These are phyloP conservation scores for Helianthus tuberosus DNA, from an alignment of 129 eudicot genomes.

Conservation along the genomic window DNA sequence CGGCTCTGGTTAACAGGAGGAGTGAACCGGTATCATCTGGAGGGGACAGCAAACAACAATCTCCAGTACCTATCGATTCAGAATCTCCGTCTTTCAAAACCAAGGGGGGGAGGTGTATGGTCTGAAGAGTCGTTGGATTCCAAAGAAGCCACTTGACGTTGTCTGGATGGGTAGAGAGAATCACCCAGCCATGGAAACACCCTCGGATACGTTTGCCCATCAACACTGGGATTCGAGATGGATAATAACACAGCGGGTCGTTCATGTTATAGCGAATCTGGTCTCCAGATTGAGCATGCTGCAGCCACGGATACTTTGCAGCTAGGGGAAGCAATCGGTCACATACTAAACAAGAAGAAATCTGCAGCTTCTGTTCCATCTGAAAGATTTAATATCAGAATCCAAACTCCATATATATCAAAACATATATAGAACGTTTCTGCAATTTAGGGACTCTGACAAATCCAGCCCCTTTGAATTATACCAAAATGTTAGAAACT, in stretches of 20 bases:
- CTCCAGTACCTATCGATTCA: no score
- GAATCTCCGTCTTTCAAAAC: no score
- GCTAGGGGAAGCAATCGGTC: not conserved
- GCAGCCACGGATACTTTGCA: not conserved
- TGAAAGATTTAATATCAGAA: not conserved
- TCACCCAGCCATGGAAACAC: no score
- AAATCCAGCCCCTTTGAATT: no score
- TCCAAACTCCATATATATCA: no score
- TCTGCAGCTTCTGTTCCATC: constrained; percentile 5
- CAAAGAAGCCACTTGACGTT: no score
- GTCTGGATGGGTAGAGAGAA: no score
- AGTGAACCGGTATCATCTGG: not conserved
- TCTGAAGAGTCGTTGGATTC: no score
- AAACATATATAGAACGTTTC: no score
- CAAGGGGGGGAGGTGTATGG: no score
- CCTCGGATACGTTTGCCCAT: not conserved
- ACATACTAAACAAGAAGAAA: not conserved
- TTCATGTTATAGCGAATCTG: not conserved
- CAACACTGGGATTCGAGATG: constrained; percentile 9
- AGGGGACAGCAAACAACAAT: constrained; percentile 10
- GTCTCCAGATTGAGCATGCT: not conserved
- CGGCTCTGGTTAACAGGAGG: not conserved
- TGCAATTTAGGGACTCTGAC: no score
- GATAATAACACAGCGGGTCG: not conserved
- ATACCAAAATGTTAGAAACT: no score